Evolutionary conservation across 495 filamentous ascomycete species (phyloP).

Genomic region (Hyaloscypha hepaticicola): DNA sequence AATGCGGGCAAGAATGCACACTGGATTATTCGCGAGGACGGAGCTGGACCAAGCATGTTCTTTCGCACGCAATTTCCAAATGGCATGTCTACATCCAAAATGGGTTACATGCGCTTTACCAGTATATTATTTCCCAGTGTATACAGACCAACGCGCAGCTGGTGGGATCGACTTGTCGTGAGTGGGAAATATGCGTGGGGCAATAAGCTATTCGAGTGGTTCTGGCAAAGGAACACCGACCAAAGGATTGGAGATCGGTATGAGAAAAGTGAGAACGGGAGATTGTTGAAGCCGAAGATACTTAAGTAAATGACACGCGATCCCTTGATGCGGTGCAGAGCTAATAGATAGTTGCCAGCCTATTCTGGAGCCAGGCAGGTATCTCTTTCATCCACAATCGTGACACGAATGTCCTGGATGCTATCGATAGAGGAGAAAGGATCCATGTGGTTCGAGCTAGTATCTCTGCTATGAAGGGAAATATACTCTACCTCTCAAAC

Average conservation of each 20-base stretch:
- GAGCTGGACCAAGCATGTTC: conserved; percentile 31
- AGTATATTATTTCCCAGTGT: conserved; percentile 2
- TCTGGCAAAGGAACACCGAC: conserved; percentile 12
- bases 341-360: too few relatives aligned
- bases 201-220: conserved; percentile 14
- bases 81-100: conserved; percentile 16
- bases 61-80: conserved; percentile 25
- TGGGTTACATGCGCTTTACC: not conserved
- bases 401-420: not conserved
- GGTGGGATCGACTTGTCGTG: conserved; percentile 31
- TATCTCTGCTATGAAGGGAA: not conserved
- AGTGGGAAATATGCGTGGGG: conserved; percentile 21
- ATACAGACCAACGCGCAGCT: not conserved
- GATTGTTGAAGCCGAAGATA: conserved; percentile 11
- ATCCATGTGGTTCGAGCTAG: conserved; percentile 8
- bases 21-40: conserved; percentile 37
- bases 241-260: conserved; percentile 9
- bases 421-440: conserved; percentile 14
- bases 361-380: conserved; percentile 14
- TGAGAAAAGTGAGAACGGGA: conserved; percentile 21
- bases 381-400: conserved; percentile 11
- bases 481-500: conserved; percentile 18
- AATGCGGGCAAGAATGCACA: conserved; percentile 39
- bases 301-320: not conserved
- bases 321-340: not conserved